These are phyloP conservation scores for Blastobotrys persicus DNA, from an alignment of 1,139 yeast genomes.

Conservation along the genomic window DNA sequence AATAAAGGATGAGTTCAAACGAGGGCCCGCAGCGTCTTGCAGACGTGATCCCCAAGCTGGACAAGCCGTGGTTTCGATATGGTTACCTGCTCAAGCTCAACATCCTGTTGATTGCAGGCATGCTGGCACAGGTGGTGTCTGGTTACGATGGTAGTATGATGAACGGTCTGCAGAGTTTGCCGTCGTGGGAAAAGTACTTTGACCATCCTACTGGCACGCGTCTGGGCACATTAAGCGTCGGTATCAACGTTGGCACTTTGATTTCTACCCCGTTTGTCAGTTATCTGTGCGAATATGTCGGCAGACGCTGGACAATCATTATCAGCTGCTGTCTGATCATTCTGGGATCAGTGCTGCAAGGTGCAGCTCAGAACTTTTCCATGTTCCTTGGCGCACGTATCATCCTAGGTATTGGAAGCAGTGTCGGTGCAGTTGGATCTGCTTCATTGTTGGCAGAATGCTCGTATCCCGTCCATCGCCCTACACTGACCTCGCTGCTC, in stretches of 20 bases:
- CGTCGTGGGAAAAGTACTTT: constrained; percentile 40
- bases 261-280: constrained; percentile 24
- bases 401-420: constrained; percentile 50
- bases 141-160: constrained; percentile 55
- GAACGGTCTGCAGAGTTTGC: constrained; percentile 50
- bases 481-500: constrained; percentile 45
- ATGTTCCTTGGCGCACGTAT: constrained; percentile 49
- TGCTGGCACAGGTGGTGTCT: constrained; percentile 48
- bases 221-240: constrained; percentile 50
- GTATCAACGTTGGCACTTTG: constrained; percentile 51
- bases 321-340: constrained; percentile 44
- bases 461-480: constrained; percentile 45
- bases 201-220: constrained; percentile 45
- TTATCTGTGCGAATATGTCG: constrained; percentile 45
- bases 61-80: constrained; percentile 38
- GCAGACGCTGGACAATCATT: constrained; percentile 46
- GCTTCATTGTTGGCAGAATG: constrained; percentile 44
- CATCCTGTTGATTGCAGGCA: constrained; percentile 40
- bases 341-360: constrained; percentile 48
- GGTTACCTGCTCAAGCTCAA: constrained; percentile 43
- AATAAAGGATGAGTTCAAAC: not conserved
- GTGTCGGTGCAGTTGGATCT: constrained; percentile 43
- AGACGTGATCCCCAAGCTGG: constrained; percentile 33
- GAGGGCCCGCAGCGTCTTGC: constrained; percentile 7
- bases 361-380: constrained; percentile 42